These are phyloP conservation scores for Mycena kentingensis DNA, from an alignment of 768 basidiomycete genomes.

Conservation along the genomic window DNA sequence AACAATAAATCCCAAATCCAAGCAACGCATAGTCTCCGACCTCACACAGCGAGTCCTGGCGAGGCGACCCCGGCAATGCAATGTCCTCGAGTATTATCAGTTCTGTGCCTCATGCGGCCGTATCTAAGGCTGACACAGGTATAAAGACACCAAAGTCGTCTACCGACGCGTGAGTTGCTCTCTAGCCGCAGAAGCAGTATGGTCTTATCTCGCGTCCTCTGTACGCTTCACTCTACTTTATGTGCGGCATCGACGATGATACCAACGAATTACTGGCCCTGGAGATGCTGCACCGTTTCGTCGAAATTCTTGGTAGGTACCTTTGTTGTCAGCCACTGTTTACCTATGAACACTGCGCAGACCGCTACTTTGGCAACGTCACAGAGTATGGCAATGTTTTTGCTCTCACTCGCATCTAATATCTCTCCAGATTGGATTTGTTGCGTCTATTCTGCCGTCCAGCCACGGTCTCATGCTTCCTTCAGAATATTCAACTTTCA, in stretches of 20 bases:
- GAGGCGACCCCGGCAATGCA: slow-evolving; percentile 89
- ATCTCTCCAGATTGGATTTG: too few species aligned
- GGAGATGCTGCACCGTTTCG: slow-evolving; percentile 93
- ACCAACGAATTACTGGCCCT: slow-evolving; percentile 94
- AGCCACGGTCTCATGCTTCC: slow-evolving; percentile 6
- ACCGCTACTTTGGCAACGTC: slow-evolving; percentile 87
- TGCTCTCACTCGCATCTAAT: slow-evolving; percentile 52
- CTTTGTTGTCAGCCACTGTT: too few species aligned
- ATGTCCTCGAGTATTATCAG: slow-evolving; percentile 68
- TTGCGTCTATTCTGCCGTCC: too few species aligned
- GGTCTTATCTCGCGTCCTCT: too few species aligned
- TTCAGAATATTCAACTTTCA: slow-evolving; percentile 95
- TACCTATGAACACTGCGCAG: too few species aligned
- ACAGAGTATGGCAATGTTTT: slow-evolving; percentile 31
- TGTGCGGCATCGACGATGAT: slow-evolving; percentile 75
- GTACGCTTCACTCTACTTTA: slow-evolving; percentile 97
- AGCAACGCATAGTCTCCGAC: slow-evolving; percentile 92
- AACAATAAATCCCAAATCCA: slow-evolving; percentile 77
- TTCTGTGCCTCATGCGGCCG: background rate
- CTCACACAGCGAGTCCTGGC: slow-evolving; percentile 91
- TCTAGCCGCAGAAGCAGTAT: too few species aligned
- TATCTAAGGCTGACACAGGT: slow-evolving; percentile 52
- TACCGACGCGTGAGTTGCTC: too few species aligned
- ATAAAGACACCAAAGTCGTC: slow-evolving; percentile 63
- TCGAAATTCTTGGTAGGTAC: slow-evolving; percentile 84